A percentile compares a stretch with the other conserved stretches of the same genome.
Evolutionary conservation across 2,329 filamentous ascomycete genomes (phyloP).

Genomic region (Phialophora verrucosa): DNA sequence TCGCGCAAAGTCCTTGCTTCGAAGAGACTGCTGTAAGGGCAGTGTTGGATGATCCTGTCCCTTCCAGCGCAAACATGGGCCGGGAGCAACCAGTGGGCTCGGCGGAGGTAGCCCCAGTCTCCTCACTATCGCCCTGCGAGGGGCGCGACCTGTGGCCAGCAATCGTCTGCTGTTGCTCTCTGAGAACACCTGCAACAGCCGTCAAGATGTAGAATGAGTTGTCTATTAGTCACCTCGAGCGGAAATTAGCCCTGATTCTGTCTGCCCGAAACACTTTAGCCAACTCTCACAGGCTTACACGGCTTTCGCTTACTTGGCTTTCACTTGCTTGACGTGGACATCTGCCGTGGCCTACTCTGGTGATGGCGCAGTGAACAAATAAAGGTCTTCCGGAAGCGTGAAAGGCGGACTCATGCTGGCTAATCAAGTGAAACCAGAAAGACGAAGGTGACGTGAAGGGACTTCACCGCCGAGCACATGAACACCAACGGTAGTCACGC

Average conservation of each 20-base stretch:
- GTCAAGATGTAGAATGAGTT: background rate
- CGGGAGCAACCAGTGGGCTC: background rate
- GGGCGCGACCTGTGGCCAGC: background rate
- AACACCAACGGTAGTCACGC: background rate
- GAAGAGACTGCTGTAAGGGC: background rate
- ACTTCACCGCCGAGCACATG: background rate
- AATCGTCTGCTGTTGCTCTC: background rate
- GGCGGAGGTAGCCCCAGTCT: background rate
- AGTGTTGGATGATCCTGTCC: no score
- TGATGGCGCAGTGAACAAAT: background rate
- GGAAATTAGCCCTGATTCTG: background rate
- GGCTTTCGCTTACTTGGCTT: background rate
- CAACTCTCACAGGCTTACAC: background rate
- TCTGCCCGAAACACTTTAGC: background rate
- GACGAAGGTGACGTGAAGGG: background rate
- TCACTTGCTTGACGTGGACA: background rate
- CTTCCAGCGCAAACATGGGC: background rate
- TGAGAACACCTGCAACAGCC: background rate
- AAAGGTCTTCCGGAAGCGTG: background rate
- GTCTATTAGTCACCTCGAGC: background rate
- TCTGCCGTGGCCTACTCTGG: background rate
- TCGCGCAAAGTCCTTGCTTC: background rate
- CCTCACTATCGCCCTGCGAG: background rate
- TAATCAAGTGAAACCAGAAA: background rate
- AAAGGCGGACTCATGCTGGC: background rate